A percentile compares a stretch with the other conserved stretches of the same genome.
Conservation (phyloP, 2,329 filamentous ascomycete genomes). For the Diplodia scrobiculata region DNA sequence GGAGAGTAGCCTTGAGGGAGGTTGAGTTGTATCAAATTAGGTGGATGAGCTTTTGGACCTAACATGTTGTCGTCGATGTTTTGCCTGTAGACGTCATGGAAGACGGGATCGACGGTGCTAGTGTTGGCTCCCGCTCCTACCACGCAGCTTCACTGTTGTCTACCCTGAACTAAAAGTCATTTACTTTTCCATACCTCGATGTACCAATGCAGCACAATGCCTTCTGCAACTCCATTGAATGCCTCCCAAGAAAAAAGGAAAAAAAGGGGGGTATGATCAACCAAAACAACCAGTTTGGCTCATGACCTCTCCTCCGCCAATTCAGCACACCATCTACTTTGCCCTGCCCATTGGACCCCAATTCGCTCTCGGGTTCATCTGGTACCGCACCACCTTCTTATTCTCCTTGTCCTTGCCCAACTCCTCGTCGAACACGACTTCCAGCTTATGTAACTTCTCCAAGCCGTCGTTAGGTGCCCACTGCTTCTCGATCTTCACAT, state of each 20-base stretch:
- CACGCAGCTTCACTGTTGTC: background rate
- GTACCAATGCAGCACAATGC: background rate
- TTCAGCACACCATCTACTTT: constrained; percentile 40
- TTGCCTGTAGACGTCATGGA: background rate
- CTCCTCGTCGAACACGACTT: constrained; percentile 76
- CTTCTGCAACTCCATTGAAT: background rate
- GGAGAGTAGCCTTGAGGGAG: too few species aligned
- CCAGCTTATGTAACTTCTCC: constrained; percentile 46
- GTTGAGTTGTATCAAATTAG: too few species aligned
- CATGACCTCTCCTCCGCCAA: too few species aligned
- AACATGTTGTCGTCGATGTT: too few species aligned
- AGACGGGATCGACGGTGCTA: background rate
- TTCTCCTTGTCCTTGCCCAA: constrained; percentile 68
- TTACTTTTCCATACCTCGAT: background rate
- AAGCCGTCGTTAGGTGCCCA: background rate
- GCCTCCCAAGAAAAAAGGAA: background rate
- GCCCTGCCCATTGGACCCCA: constrained; percentile 79
- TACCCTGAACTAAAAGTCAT: background rate
- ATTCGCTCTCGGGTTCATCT: constrained; percentile 84
- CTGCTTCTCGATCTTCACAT: background rate
- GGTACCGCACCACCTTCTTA: constrained; percentile 79
- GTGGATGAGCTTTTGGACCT: too few species aligned
- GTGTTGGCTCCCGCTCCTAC: background rate
- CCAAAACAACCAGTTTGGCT: too few species aligned
- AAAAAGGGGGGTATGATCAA: too few species aligned